Evolutionary conservation across 2,329 filamentous ascomycete genomes (phyloP), one percentile per base, ranked within the genome.

Genomic region (Ceratocystis alfenasii): DNA sequence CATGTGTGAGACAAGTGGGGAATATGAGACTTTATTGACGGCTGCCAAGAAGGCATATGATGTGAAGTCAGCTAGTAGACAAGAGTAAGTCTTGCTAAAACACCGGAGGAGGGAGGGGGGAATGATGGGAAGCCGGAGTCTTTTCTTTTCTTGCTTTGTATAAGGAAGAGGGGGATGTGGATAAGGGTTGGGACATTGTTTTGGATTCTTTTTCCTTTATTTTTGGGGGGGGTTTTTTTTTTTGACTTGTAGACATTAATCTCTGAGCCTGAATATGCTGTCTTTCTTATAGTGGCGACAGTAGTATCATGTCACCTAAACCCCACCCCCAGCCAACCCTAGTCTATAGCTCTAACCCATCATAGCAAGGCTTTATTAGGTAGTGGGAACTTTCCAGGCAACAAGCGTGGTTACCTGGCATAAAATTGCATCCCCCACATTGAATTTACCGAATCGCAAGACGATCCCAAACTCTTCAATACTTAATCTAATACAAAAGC

Each of bases 1-100:
- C 70, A 87, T 87, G 84, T 87, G 84, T 70, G 83, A 86, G 70
- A 83, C 78, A 75, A 85, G 83, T 70, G 84, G 84, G 7, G 83
- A 85, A 70, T 73, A 80, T 66, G 80, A 81, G 0, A 72, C 72
- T 30, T 71, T 85, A 65, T 69, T 76, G 68, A 81, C 79, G 74
- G 76, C 81, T 64, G 82, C 83, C 12, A 83, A 82, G 76, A 83
- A 81, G 76, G 78, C 78, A 71, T 78, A 76, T 75, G 76, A 79
- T 66, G 72, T 75, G 12, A 25, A 75, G 72, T 30, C 71, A 73
- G 62, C 69, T 78, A 44, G 72, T 78, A 25, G 75, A 76, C 62
- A 71, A 74, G 28, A 63, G 46, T 55, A 50, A 64, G n/a, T 28
- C 20, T 44, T 8, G 22, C 12, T 66, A 70, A 12, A 67, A 69